Base-by-base conservation (phyloP, 108 stramenopile species). In the Epithemia pelagica region DNA sequence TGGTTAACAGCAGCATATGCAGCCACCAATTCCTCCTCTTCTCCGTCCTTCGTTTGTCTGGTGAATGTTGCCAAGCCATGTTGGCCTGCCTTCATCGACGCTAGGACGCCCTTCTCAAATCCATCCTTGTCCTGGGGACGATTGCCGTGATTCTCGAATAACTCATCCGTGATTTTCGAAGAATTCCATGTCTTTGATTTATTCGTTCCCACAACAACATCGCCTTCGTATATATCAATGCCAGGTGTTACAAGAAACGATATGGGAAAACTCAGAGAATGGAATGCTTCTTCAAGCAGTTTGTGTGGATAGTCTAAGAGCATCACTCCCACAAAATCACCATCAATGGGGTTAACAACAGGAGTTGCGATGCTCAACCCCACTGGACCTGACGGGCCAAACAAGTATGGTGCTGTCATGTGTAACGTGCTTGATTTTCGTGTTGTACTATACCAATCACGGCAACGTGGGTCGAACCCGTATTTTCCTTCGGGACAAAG, bases 391-490 rank as follows among this genome's bases (percentile, higher is more conserved):
- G 22, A 26, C 1, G 23, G 54, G 27, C 70, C 71, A 30, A 72
- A 76, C 20, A 67, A 30, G 52, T 76, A 72, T 0, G 71, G 71
- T 21, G 75, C 32, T 2, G 75, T 68, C 2, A 70, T 70, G 29
- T 65, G 61, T 61, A 54, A 26, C 27, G 15, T 28, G 56, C 8
- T 1, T 22, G 46, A 53, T 29, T 27, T 23, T 27, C 56, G 56
- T 19, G 56, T 26, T 30, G 67, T 53, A 46, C 10, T 63, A 54
- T 77, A 77, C 76, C 76, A 77, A 25, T 31, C 55, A 19, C 76
- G 72, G 53, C 76, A 85, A 15, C 84, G 66, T 1, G 79, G 71
- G 62, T 85, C 84, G 52, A 79, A 85, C 10, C 81, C 84, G 61
- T 68, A 82, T 64, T 80, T 85, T 21, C 61, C 63, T 18, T 69